Evolutionary conservation across 345 rosid species (phyloP), one percentile per base, ranked within the genome.

Genomic region (Syzygium oleosum): DNA sequence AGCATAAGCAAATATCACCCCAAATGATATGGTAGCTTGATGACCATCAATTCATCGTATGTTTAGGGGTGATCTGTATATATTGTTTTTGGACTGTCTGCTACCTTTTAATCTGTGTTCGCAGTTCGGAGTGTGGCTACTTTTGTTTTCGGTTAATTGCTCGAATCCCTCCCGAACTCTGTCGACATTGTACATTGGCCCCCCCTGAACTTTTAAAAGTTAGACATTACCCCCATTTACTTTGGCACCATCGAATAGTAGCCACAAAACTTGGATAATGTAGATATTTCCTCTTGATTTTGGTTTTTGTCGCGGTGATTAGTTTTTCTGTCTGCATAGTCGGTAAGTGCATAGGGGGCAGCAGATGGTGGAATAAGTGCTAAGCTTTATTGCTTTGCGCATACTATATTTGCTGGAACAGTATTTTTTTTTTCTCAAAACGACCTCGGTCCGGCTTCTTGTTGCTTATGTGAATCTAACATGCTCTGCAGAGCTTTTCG

Each of bases 401-500:
- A 25, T 58, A 58, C n/a, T 1, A n/a, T n/a, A 61, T n/a, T 17
- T 61, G 38, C 4, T 61, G 73, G n/a, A 61, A 61, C 38, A 13
- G 5, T n/a, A 13, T 13, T n/a, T n/a, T 61, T 13, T 0, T 58
- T 59, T 1, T 25, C 29, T 12, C 65, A 59, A 61, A 5, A 27
- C 1, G 15, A 59, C 0, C 15, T 59, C 0, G 65, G 65, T 59
- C 31, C 1, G 3, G 14, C 31, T 59, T 25, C 15, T 59, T 59
- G 65, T 59, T 59, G 31, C 65, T 59, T 59, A 59, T 27, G 65
- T 59, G 31, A 59, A 59, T 27, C 31, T 5, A 59, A 59, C 29
- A 59, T 59, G 65, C 29, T 58, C 13, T 61, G 25, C 73, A 90
- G 92, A 92, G 90, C 88, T 92, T 90, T 84, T 85, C 68, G 14